Evolutionary conservation across 371 early-diverging fungal genomes (phyloP), one percentile per base, ranked within the genome.

Genomic region (Haplosporangium sp.): DNA sequence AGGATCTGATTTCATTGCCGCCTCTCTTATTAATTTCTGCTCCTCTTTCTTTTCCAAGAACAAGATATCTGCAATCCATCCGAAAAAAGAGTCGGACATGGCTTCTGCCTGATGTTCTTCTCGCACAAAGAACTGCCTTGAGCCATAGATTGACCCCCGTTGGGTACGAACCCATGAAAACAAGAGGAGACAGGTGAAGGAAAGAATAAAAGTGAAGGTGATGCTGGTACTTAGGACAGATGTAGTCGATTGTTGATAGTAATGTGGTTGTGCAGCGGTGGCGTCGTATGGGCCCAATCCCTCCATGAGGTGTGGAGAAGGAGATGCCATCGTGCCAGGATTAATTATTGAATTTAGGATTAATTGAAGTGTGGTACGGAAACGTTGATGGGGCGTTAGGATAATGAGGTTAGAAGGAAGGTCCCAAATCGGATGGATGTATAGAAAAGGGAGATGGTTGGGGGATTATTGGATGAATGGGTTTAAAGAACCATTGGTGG

Each of bases 71-170:
- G 50, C 54, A 13, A 62, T 51, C 73, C 73, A 72, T 1, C 62
- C 61, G 20, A 60, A 52, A 21, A 72, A 57, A 10, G 50, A 41
- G 5, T 42, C 18, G 0, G 67, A 29, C 23, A 65, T 21, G 5
- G 52, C 29, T 0, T 65, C 73, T 1, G 73, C 55, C 6, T 41
- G 66, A 38, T 72, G 66, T 21, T 72, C 67, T 10, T 60, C 57
- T 20, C 73, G 60, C 23, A 72, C 62, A 57, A 61, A 72, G 57
- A 72, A 66, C 57, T 55, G 56, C 1, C 73, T 66, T 11, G 62
- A 60, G n/a, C 51, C 67, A 61, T 66, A 72, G 50, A 72, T 72
- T 0, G 73, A 72, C 5, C 46, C 47, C 6, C 67, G 40, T 21
- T 45, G 47, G 11, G 61, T 55, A 18, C 66, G 48, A 14, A 62